Conservation (phyloP, 352 stramenopile genomes). For the Vaucheria bursata region DNA sequence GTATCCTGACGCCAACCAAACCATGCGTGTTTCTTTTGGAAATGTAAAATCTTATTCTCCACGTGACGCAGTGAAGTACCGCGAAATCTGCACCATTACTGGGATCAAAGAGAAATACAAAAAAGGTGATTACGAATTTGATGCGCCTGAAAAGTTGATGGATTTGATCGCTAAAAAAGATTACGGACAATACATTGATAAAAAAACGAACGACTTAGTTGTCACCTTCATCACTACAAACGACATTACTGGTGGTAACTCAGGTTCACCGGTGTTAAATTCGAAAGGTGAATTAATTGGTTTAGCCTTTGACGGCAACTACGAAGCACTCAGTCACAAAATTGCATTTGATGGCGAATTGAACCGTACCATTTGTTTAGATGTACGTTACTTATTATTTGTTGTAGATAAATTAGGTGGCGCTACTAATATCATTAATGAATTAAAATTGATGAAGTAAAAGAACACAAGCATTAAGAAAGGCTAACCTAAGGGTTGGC, state of each 20-base stretch:
- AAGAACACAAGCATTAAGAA: too few species aligned
- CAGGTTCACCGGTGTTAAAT: background rate
- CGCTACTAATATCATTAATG: background rate
- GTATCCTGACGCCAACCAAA: conserved; percentile 1
- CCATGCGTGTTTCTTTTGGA: background rate
- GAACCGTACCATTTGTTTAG: conserved; percentile 1
- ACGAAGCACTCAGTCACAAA: conserved; percentile 1
- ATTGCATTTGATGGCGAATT: background rate
- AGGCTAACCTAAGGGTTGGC: too few species aligned
- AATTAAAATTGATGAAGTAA: too few species aligned
- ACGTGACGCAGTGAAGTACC: background rate
- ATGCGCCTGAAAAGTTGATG: background rate
- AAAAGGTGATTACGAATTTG: background rate
- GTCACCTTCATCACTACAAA: background rate
- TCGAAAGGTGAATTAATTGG: background rate
- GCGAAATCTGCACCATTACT: background rate
- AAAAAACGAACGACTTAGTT: background rate
- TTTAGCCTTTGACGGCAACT: conserved; percentile 1
- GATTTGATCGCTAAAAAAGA: background rate
- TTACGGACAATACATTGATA: conserved; percentile 2
- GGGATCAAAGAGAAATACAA: background rate
- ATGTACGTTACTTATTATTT: conserved; percentile 4
- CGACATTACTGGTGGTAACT: background rate
- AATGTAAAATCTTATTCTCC: background rate
- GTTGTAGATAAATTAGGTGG: background rate